Evolutionary conservation across 345 rosid species (phyloP).

Genomic region (Erysimum cheiranthoides): DNA sequence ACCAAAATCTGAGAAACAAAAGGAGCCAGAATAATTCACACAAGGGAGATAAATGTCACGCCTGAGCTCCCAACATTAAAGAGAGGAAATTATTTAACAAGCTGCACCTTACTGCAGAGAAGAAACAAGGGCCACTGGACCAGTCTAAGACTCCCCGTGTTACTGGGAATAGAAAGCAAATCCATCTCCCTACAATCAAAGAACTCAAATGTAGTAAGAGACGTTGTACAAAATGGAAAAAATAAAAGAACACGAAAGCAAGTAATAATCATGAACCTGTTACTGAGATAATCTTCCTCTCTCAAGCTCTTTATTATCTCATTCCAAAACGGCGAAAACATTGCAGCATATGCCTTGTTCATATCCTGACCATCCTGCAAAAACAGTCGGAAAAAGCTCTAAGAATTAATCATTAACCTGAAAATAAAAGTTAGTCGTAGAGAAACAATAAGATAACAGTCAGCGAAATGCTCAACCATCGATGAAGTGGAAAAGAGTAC

Average conservation of each 20-base stretch:
- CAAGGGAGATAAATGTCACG: conserved; percentile 33
- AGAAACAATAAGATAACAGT: conserved; percentile 14
- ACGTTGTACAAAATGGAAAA: conserved; percentile 29
- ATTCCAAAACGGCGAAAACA: conserved; percentile 99
- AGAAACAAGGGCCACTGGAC: conserved; percentile 99
- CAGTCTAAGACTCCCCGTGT: conserved; percentile 85
- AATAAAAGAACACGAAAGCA: conserved; percentile 23
- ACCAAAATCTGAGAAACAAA: conserved; percentile 71
- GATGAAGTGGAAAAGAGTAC: conserved; percentile 8
- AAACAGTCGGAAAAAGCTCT: conserved; percentile 21
- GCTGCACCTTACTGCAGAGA: conserved; percentile 88
- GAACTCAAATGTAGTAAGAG: conserved; percentile 17
- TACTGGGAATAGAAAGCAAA: conserved; percentile 92
- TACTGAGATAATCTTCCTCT: conserved; percentile 94
- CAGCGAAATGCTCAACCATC: conserved; percentile 4
- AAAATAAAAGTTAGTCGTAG: conserved; percentile 23
- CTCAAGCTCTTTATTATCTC: conserved; percentile 94
- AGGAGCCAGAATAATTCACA: conserved; percentile 18
- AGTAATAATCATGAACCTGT: conserved; percentile 58
- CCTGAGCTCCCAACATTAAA: conserved; percentile 1
- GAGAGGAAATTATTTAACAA: conserved; percentile 32
- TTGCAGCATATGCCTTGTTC: conserved; percentile 80
- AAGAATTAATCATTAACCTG: conserved; percentile 13
- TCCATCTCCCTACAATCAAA: conserved; percentile 80
- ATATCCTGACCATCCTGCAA: conserved; percentile 69